Conservation (phyloP, 2,329 filamentous ascomycete species). For the Hymenoscyphus scutula region DNA sequence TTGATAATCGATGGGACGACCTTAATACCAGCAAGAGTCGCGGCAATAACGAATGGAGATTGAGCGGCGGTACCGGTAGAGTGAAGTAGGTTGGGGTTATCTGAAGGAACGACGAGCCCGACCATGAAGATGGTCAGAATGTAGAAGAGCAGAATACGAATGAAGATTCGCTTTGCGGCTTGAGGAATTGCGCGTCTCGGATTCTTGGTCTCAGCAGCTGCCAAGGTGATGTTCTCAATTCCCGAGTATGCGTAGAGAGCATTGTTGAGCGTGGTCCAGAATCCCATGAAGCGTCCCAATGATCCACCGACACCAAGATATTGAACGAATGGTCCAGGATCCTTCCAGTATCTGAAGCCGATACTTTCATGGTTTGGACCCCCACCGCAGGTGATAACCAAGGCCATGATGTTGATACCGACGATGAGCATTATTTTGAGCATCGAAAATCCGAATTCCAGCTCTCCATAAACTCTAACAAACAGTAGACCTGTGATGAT, state of each 20-base stretch:
- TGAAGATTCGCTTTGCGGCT: constrained; percentile 50
- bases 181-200: constrained; percentile 54
- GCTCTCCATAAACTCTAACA: constrained; percentile 48
- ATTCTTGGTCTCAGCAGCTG: constrained; percentile 54
- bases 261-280: constrained; percentile 44
- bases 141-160: constrained; percentile 55
- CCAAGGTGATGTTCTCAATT: constrained; percentile 52
- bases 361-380: constrained; percentile 55
- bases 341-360: constrained; percentile 68
- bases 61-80: constrained; percentile 46
- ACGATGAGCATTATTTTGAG: constrained; percentile 62
- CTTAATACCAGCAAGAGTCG: constrained; percentile 63
- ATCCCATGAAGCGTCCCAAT: constrained; percentile 59
- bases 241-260: constrained; percentile 48
- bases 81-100: constrained; percentile 45
- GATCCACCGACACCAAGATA: constrained; percentile 60
- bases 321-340: constrained; percentile 66
- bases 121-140: constrained; percentile 10
- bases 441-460: constrained; percentile 53
- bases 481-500: constrained; percentile 39
- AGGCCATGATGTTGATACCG: constrained; percentile 58
- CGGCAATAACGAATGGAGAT: constrained; percentile 70
- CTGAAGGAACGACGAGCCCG: constrained; percentile 48
- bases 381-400: constrained; percentile 63
- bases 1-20: constrained; percentile 74